phyloP scores from a whole-genome alignment of 2,329 filamentous ascomycete genomes.

The Diplodia intermedia region DNA sequence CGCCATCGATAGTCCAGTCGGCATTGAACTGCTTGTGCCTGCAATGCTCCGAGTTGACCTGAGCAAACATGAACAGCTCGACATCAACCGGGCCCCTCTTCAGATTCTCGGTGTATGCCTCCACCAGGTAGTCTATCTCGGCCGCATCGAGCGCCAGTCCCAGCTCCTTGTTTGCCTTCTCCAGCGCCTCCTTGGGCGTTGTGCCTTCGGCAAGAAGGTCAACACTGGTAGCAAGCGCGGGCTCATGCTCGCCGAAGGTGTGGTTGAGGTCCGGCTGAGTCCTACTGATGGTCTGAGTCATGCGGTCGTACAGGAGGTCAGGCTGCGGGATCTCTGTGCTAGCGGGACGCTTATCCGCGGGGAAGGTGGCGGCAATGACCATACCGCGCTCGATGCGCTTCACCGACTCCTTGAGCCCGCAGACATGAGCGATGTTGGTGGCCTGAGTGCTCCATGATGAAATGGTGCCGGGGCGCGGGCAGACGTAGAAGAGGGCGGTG shows the following conservation, averaged over 20 bases:
- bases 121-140: slow-evolving; percentile 94
- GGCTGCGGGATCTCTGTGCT: slow-evolving; percentile 64
- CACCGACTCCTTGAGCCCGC: slow-evolving; percentile 74
- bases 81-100: slow-evolving; percentile 80
- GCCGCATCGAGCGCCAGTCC: slow-evolving; percentile 86
- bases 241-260: slow-evolving; percentile 78
- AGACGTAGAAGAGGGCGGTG: slow-evolving; percentile 71
- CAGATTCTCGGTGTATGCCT: slow-evolving; percentile 72
- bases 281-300: slow-evolving; percentile 84
- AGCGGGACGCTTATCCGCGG: slow-evolving; percentile 55
- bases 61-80: slow-evolving; percentile 98
- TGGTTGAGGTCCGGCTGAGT: slow-evolving; percentile 70
- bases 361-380: slow-evolving; percentile 70
- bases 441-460: slow-evolving; percentile 98
- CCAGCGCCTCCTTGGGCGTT: slow-evolving; percentile 73
- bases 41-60: slow-evolving; percentile 98
- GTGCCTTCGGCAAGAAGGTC: slow-evolving; percentile 71
- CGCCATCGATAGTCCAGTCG: slow-evolving; percentile 91
- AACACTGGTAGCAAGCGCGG: slow-evolving; percentile 73
- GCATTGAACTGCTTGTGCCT: slow-evolving; percentile 94
- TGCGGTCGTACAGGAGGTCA: slow-evolving; percentile 86
- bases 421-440: slow-evolving; percentile 91
- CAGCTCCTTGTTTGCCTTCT: slow-evolving; percentile 81
- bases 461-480: slow-evolving; percentile 79
- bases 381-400: slow-evolving; percentile 87